Evolutionary conservation across 2,329 filamentous ascomycete genomes (phyloP).

Genomic region (Madurella mycetomatis): DNA sequence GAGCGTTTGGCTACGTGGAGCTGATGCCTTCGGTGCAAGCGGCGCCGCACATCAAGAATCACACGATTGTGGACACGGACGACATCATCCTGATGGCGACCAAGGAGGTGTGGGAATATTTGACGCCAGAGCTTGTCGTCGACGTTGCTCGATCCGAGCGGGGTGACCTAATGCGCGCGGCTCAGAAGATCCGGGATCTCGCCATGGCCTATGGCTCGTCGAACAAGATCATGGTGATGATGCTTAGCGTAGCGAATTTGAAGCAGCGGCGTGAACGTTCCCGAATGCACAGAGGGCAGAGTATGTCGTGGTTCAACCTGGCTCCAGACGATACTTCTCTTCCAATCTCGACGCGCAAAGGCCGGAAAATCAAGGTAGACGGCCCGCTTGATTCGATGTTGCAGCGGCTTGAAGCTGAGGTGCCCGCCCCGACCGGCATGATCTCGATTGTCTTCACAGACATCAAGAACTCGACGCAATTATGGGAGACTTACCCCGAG

Average conservation of each 20-base stretch:
- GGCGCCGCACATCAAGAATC: conserved; percentile 74
- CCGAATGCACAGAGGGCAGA: conserved; percentile 68
- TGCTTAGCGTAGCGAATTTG: conserved; percentile 87
- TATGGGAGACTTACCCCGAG: conserved; percentile 93
- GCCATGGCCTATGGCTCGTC: conserved; percentile 93
- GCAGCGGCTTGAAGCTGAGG: conserved; percentile 80
- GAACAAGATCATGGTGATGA: conserved; percentile 98
- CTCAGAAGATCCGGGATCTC: conserved; percentile 89
- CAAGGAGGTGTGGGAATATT: conserved; percentile 90
- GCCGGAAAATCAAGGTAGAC: conserved; percentile 58
- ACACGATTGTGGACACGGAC: conserved; percentile 79
- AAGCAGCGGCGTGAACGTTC: conserved; percentile 76
- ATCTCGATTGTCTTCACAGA: conserved; percentile 96
- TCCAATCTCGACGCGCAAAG: conserved; percentile 48
- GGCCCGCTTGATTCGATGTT: conserved; percentile 80
- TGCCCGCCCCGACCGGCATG: conserved; percentile 85
- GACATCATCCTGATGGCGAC: conserved; percentile 92
- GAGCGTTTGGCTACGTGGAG: conserved; percentile 92
- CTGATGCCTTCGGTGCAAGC: conserved; percentile 91
- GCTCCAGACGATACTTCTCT: conserved; percentile 63
- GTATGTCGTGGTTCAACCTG: conserved; percentile 77
- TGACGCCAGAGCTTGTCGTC: conserved; percentile 83
- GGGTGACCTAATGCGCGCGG: conserved; percentile 86
- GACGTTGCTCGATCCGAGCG: conserved; percentile 86
- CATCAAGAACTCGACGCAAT: conserved; percentile 94